These are phyloP conservation scores for Xylaria scruposa DNA, from an alignment of 495 filamentous ascomycete genomes.

Conservation along the genomic window DNA sequence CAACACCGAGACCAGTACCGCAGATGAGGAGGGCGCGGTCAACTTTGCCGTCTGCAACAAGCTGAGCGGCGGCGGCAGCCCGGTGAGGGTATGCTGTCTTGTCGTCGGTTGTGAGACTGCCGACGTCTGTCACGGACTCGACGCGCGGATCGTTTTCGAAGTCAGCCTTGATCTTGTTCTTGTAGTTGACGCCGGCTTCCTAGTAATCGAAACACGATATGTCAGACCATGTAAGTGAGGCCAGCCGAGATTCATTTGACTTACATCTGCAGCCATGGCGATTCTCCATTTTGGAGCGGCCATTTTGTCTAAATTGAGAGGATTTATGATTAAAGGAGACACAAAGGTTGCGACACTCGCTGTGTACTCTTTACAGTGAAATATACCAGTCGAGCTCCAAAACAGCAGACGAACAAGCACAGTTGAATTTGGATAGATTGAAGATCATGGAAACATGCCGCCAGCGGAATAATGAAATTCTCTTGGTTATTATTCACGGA, in stretches of 20 bases:
- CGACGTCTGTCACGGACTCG: constrained; percentile 71
- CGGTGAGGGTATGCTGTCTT: constrained; percentile 86
- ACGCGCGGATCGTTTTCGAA: constrained; percentile 73
- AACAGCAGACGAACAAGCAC: neutral
- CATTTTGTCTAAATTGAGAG: constrained; percentile 33
- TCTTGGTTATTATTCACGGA: neutral
- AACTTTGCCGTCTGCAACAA: constrained; percentile 69
- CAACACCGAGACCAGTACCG: constrained; percentile 85
- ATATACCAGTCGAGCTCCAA: neutral
- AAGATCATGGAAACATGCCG: neutral
- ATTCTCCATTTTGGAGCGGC: constrained; percentile 54
- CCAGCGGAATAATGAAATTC: neutral
- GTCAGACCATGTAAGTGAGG: constrained; percentile 23
- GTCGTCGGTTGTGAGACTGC: constrained; percentile 61
- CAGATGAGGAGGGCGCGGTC: constrained; percentile 88
- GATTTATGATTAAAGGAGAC: neutral
- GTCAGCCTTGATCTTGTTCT: constrained; percentile 76
- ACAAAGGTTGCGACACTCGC: neutral
- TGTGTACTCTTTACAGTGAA: neutral
- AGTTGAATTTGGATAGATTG: neutral
- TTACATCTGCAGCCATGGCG: constrained; percentile 55
- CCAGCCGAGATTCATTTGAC: constrained; percentile 18
- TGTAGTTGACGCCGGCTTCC: constrained; percentile 81
- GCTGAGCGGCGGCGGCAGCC: constrained; percentile 71
- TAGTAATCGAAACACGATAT: constrained; percentile 36